Evolutionary conservation across 2,329 filamentous ascomycete genomes (phyloP).

Genomic region (Delphinella strobiligena): DNA sequence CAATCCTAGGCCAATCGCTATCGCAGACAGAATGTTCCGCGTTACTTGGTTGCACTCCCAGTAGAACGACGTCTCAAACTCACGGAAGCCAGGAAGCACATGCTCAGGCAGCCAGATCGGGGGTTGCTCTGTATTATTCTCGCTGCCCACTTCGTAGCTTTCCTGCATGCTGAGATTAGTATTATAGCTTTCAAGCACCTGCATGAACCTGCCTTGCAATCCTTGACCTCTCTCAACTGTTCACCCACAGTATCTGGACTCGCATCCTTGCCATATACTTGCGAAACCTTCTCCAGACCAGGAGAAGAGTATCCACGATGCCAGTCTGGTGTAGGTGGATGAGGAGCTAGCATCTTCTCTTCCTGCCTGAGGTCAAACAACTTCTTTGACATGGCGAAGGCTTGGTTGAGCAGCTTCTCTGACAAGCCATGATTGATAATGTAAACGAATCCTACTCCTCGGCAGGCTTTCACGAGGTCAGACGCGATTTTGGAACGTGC

Average conservation of each 20-base stretch:
- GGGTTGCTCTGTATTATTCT: constrained; percentile 28
- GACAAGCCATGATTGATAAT: constrained; percentile 27
- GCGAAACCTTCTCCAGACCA: constrained; percentile 24
- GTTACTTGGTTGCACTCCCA: constrained; percentile 19
- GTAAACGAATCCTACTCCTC: constrained; percentile 29
- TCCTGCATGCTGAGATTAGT: constrained; percentile 9
- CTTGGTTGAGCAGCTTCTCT: constrained; percentile 18
- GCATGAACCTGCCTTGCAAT: constrained; percentile 11
- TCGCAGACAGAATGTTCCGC: constrained; percentile 18
- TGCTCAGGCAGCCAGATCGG: constrained; percentile 39
- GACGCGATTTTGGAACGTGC: constrained; percentile 13
- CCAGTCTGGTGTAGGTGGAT: constrained; percentile 25
- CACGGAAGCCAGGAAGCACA: constrained; percentile 31
- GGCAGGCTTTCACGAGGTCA: constrained; percentile 27
- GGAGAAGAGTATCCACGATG: constrained; percentile 29
- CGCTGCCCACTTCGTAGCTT: constrained; percentile 36
- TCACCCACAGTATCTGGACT: constrained; percentile 8
- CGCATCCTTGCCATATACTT: constrained; percentile 10
- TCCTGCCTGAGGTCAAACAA: constrained; percentile 26
- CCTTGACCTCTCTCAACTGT: constrained; percentile 9
- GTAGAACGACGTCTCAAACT: constrained; percentile 21
- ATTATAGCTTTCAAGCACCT: not conserved
- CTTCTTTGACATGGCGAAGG: constrained; percentile 17
- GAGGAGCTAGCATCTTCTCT: constrained; percentile 26
- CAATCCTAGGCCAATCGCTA: constrained; percentile 24